These are phyloP conservation scores for Diplogelasinospora grovesii DNA, from an alignment of 495 filamentous ascomycete genomes.

Conservation along the genomic window DNA sequence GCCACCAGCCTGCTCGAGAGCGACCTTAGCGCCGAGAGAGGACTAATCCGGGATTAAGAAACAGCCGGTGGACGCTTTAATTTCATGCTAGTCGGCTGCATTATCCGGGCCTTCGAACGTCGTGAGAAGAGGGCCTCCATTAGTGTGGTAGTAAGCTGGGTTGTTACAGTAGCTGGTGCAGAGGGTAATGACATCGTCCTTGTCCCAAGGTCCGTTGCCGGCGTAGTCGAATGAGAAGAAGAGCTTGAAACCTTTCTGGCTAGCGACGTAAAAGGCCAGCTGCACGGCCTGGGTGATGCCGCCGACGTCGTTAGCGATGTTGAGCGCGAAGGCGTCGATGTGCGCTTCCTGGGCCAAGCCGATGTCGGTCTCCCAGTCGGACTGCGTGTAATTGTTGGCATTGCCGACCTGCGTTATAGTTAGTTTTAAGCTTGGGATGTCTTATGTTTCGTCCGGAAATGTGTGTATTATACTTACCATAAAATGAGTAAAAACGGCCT, in stretches of 20 bases:
- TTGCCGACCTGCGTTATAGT: constrained; percentile 30
- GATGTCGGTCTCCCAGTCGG: constrained; percentile 29
- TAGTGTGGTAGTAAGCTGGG: constrained; percentile 44
- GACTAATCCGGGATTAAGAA: constrained; percentile 58
- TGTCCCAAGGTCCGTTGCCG: constrained; percentile 3
- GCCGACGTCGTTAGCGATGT: too few relatives aligned
- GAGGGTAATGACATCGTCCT: constrained; percentile 40
- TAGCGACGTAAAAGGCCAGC: too few relatives aligned
- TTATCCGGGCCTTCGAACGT: constrained; percentile 32
- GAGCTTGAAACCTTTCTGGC: too few relatives aligned
- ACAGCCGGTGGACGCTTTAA: constrained; percentile 37
- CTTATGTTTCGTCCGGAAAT: not conserved
- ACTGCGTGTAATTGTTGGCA: constrained; percentile 15
- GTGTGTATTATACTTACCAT: too few relatives aligned
- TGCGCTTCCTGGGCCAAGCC: constrained; percentile 29
- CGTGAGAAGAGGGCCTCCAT: constrained; percentile 8
- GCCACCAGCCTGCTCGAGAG: not conserved
- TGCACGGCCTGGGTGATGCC: too few relatives aligned
- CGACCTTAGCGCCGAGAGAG: constrained; percentile 35
- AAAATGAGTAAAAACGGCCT: constrained; percentile 4
- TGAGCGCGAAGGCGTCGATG: constrained; percentile 63
- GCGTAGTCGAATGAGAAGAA: constrained; percentile 6
- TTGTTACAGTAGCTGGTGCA: constrained; percentile 45
- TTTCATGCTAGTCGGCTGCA: constrained; percentile 45
- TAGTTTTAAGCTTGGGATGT: not conserved